Conservation (phyloP, 1,139 yeast species). For the Candida sp. region DNA sequence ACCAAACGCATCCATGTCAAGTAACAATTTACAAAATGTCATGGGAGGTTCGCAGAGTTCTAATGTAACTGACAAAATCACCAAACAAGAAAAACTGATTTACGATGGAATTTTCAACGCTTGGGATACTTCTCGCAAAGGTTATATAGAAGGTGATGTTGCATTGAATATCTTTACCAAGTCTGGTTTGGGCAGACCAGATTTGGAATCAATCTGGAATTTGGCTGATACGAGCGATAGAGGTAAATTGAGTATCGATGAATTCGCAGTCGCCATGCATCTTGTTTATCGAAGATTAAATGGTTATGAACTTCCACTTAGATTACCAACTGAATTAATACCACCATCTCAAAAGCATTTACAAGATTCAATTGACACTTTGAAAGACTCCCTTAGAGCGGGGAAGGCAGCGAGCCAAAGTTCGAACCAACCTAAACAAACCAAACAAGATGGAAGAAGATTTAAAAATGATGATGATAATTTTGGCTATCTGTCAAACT, state of each 20-base stretch:
- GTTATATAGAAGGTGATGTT: slow-evolving; percentile 73
- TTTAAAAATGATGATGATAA: slow-evolving; percentile 68
- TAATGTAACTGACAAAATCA: slow-evolving; percentile 72
- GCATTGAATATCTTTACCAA: slow-evolving; percentile 88
- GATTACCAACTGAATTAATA: slow-evolving; percentile 68
- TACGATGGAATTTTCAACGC: slow-evolving; percentile 87
- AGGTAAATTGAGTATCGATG: slow-evolving; percentile 73
- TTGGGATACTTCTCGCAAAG: slow-evolving; percentile 72
- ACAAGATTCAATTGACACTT: slow-evolving; percentile 41
- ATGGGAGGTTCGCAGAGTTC: slow-evolving; percentile 51
- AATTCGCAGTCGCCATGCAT: slow-evolving; percentile 84
- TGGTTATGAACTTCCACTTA: slow-evolving; percentile 69
- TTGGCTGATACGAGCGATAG: slow-evolving; percentile 67
- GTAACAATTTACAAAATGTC: slow-evolving; percentile 42
- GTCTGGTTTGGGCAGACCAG: slow-evolving; percentile 82
- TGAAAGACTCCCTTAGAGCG: slow-evolving; percentile 43
- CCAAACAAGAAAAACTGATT: slow-evolving; percentile 80
- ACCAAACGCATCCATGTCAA: slow-evolving; percentile 51
- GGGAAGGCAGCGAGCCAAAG: slow-evolving; percentile 36
- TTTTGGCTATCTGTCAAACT: slow-evolving; percentile 61
- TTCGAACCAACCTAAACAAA: slow-evolving; percentile 12
- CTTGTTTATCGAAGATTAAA: slow-evolving; percentile 71
- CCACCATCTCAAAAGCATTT: slow-evolving; percentile 75
- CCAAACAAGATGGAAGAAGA: slow-evolving; percentile 51
- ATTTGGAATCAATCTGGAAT: slow-evolving; percentile 89